A percentile compares a stretch with the other conserved stretches of the same genome.
Evolutionary conservation across 2,329 filamentous ascomycete genomes (phyloP).

Genomic region (Cladobotryum protrusum): DNA sequence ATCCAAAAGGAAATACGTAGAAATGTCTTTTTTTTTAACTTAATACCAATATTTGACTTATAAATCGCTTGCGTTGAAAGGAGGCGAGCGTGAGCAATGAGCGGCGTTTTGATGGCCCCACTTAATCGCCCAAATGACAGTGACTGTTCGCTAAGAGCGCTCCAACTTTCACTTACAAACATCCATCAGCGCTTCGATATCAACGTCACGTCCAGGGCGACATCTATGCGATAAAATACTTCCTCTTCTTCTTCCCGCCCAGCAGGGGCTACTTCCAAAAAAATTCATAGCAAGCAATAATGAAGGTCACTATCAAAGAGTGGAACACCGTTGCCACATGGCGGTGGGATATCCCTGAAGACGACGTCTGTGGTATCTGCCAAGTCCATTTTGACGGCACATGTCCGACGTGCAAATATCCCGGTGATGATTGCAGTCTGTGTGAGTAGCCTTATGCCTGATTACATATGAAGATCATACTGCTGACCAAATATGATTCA

Average conservation of each 20-base stretch:
- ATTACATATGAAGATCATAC: not conserved
- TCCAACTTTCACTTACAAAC: too few species aligned
- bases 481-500: slow-evolving; percentile 30
- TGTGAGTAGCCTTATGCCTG: slow-evolving; percentile 47
- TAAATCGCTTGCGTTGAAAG: too few species aligned
- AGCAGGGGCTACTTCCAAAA: not conserved
- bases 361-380: slow-evolving; percentile 97
- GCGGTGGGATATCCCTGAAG: slow-evolving; percentile 96
- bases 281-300: slow-evolving; percentile 29
- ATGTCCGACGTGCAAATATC: slow-evolving; percentile 96
- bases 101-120: not conserved
- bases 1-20: too few species aligned
- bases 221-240: not conserved
- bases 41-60: not conserved
- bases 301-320: slow-evolving; percentile 93
- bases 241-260: not conserved
- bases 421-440: slow-evolving; percentile 89
- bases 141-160: too few species aligned
- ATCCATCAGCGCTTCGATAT: too few species aligned
- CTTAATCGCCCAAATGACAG: too few species aligned
- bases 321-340: slow-evolving; percentile 95
- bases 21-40: too few species aligned
- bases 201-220: not conserved
- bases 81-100: not conserved
- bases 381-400: slow-evolving; percentile 97